Conservation (phyloP, 1,284 basidiomycete genomes). For the Lentinula novae-zelandiae region DNA sequence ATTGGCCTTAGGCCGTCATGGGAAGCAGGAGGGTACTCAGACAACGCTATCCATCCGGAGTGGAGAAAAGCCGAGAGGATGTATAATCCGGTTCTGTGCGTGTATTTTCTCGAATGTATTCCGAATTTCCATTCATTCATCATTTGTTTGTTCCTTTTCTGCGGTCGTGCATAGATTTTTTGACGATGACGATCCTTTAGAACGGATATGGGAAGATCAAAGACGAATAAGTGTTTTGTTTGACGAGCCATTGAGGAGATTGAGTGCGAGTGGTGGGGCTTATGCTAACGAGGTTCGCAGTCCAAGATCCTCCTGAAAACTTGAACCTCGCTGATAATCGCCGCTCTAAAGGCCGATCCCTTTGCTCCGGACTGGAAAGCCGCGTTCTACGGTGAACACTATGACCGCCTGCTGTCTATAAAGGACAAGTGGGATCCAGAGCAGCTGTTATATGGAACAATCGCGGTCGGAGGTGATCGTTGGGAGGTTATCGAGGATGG, state of each 20-base stretch:
- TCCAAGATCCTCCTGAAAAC: too few species aligned
- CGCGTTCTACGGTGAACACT: constrained; percentile 21
- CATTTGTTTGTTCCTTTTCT: neutral
- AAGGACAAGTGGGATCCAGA: constrained; percentile 23
- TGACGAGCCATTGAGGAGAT: constrained; percentile 10
- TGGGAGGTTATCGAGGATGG: constrained; percentile 18
- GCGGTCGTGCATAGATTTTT: neutral
- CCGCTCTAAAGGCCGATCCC: constrained; percentile 15
- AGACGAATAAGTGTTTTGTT: neutral
- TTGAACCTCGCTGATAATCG: neutral
- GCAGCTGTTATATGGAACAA: constrained; percentile 21
- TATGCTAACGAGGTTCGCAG: constrained; percentile 18
- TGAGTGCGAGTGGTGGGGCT: constrained; percentile 15
- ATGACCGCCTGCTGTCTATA: constrained; percentile 18
- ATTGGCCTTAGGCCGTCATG: constrained; percentile 13
- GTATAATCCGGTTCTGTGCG: constrained; percentile 12
- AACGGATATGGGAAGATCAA: neutral
- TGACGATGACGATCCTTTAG: constrained; percentile 1
- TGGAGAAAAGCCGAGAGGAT: constrained; percentile 17
- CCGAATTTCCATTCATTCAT: neutral
- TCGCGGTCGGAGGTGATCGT: constrained; percentile 21
- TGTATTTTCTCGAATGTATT: neutral
- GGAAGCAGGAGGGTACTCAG: constrained; percentile 13
- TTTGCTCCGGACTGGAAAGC: constrained; percentile 20
- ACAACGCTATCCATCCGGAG: constrained; percentile 18